These are phyloP conservation scores for Termitomyces sp. DNA, from an alignment of 768 basidiomycete genomes.

Conservation along the genomic window DNA sequence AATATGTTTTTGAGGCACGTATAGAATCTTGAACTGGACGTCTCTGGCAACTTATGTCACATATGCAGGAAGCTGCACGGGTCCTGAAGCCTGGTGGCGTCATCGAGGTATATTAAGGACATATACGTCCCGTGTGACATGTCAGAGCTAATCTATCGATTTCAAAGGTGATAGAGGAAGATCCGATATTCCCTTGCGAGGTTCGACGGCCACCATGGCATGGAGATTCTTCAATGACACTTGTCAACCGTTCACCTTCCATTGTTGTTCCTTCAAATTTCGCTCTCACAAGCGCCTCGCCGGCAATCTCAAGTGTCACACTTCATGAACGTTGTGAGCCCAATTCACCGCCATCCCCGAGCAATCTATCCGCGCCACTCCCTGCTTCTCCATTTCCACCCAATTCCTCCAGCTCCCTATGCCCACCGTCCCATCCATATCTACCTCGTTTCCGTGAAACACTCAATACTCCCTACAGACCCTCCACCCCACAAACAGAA, in stretches of 20 bases:
- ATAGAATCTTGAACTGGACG: no score
- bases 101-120: slow-evolving; percentile 50
- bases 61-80: slow-evolving; percentile 55
- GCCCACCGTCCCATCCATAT: neutral
- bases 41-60: slow-evolving; percentile 3
- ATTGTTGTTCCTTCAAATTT: slow-evolving; percentile 14
- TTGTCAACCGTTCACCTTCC: slow-evolving; percentile 16
- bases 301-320: slow-evolving; percentile 10
- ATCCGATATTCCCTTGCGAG: slow-evolving; percentile 59
- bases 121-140: neutral
- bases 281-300: slow-evolving; percentile 14
- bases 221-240: slow-evolving; percentile 11
- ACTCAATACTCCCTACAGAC: slow-evolving; percentile 6
- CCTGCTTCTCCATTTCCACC: neutral
- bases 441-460: neutral
- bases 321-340: slow-evolving; percentile 12
- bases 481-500: slow-evolving; percentile 3
- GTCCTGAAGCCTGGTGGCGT: slow-evolving; percentile 57
- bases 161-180: slow-evolving; percentile 69
- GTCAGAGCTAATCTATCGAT: neutral
- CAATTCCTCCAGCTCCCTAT: neutral
- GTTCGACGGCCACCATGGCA: slow-evolving; percentile 15
- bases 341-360: slow-evolving; percentile 2
- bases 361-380: neutral
- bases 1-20: slow-evolving; percentile 50